A percentile compares a stretch with the other conserved stretches of the same genome.
These are phyloP conservation scores for Coriaria nepalensis DNA, from an alignment of 306 rosid genomes.

Conservation along the genomic window DNA sequence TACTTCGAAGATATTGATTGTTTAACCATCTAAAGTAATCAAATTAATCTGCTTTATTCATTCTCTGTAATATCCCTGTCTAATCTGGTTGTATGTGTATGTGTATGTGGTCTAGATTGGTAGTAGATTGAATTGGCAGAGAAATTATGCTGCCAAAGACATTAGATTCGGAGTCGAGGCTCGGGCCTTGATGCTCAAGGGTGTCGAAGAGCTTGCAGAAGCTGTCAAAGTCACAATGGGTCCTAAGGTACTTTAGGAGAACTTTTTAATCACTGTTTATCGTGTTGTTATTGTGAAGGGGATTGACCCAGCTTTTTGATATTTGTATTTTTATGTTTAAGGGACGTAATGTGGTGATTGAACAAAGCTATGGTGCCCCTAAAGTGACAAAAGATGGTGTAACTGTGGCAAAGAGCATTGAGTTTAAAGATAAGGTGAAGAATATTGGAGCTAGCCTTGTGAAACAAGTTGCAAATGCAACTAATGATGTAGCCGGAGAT, in stretches of 20 bases:
- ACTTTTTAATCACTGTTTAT: constrained; percentile 2
- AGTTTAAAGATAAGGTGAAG: constrained; percentile 78
- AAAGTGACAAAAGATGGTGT: constrained; percentile 96
- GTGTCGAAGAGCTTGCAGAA: constrained; percentile 89
- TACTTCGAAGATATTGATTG: neutral
- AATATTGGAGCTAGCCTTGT: constrained; percentile 93
- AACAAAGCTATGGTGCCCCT: constrained; percentile 89
- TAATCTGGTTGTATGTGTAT: constrained; percentile 1
- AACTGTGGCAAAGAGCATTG: constrained; percentile 87
- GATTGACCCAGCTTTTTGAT: neutral
- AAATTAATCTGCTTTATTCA: neutral
- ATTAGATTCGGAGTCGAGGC: constrained; percentile 91
- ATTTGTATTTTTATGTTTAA: constrained; percentile 18
- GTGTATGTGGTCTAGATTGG: constrained; percentile 35
- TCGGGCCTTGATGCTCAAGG: constrained; percentile 84
- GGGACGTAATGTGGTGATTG: constrained; percentile 90
- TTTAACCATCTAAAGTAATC: neutral
- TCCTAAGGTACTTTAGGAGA: constrained; percentile 50
- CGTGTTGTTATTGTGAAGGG: no score
- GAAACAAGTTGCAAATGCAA: constrained; percentile 96
- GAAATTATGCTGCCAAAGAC: constrained; percentile 86
- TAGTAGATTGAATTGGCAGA: constrained; percentile 52
- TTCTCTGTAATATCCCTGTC: neutral
- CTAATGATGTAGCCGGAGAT: constrained; percentile 87
- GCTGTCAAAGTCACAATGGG: constrained; percentile 98